Conservation (phyloP, 192 early-diverging fungal species). For the Phycomyces nitens region DNA sequence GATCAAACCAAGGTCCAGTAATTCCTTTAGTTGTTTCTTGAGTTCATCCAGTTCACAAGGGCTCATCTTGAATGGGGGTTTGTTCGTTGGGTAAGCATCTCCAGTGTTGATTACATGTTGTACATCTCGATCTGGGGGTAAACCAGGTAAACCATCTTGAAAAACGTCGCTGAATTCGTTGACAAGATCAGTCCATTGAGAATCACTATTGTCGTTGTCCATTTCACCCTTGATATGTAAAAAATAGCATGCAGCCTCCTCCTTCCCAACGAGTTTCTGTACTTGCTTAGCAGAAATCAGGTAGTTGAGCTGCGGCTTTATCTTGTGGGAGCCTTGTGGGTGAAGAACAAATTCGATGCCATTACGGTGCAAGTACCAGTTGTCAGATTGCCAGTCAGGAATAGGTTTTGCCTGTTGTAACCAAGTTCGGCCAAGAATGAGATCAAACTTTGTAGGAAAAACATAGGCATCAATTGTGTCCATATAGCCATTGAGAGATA, state of each 20-base stretch:
- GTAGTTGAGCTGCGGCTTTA: neutral
- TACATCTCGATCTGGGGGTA: neutral
- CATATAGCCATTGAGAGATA: neutral
- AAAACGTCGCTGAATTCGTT: slow-evolving; percentile 3
- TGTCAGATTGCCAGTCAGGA: neutral
- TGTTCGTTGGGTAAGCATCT: neutral
- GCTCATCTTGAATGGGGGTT: slow-evolving; percentile 6
- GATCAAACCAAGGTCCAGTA: slow-evolving; percentile 31
- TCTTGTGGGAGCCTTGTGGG: neutral
- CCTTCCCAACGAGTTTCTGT: neutral
- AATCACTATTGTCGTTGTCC: neutral
- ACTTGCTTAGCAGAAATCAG: slow-evolving; percentile 7
- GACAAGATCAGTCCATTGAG: neutral
- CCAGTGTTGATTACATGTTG: slow-evolving; percentile 10
- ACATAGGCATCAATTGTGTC: neutral
- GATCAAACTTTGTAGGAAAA: slow-evolving; percentile 7
- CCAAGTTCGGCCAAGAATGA: slow-evolving; percentile 3
- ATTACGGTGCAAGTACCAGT: neutral
- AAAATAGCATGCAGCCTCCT: neutral
- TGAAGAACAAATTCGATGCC: neutral
- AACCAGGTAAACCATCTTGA: slow-evolving; percentile 3
- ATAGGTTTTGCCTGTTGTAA: neutral
- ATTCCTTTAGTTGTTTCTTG: slow-evolving; percentile 15
- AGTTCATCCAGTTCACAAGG: slow-evolving; percentile 32
- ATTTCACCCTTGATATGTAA: neutral